Evolutionary conservation across 345 rosid genomes (phyloP).

Genomic region (Trapa incisa): DNA sequence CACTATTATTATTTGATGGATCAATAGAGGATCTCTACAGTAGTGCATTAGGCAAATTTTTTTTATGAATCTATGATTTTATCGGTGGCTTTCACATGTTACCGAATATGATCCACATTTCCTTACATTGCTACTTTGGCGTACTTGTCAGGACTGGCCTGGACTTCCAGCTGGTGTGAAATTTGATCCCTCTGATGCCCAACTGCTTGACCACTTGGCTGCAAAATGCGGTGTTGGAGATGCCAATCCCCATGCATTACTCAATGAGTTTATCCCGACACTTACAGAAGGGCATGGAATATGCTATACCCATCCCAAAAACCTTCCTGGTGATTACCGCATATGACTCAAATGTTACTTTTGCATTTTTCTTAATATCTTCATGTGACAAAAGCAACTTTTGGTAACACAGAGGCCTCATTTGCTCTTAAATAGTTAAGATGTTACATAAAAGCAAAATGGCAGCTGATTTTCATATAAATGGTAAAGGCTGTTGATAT

Average conservation of each 20-base stretch:
- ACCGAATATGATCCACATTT: neutral
- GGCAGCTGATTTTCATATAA: neutral
- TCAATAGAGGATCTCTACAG: neutral
- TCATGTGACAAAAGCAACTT: neutral
- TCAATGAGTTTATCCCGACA: conserved; percentile 9
- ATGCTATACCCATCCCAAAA: conserved; percentile 80
- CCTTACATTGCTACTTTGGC: neutral
- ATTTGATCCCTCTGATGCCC: conserved; percentile 82
- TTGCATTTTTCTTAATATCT: neutral
- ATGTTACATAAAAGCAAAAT: neutral
- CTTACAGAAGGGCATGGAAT: conserved; percentile 33
- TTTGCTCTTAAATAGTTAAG: neutral
- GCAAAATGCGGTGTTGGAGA: conserved; percentile 10
- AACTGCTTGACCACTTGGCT: conserved; percentile 58
- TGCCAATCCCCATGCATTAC: neutral
- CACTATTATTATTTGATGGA: neutral
- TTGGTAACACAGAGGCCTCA: neutral
- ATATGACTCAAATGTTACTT: neutral
- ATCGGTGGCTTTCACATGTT: neutral
- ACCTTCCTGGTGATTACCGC: conserved; percentile 59
- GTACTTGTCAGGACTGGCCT: conserved; percentile 48
- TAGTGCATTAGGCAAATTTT: neutral
- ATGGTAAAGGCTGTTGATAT: neutral
- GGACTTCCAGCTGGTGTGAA: conserved; percentile 89
- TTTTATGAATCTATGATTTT: neutral